Conservation (phyloP, 1,139 yeast genomes). For the Debaryomycetaceae sp. region DNA sequence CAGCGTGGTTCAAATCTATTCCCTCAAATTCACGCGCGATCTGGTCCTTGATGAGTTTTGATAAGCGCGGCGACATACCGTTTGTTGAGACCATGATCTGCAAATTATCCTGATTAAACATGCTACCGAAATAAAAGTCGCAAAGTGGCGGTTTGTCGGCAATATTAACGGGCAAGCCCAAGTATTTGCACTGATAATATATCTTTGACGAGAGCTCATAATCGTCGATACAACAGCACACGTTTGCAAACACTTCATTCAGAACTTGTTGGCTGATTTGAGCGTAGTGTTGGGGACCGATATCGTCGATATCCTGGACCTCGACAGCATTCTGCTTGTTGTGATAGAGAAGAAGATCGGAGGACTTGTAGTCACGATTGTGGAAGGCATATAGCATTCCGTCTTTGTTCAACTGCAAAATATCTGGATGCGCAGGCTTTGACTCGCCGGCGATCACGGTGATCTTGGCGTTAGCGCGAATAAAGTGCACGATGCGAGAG, state of each 20-base stretch:
- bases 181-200: slow-evolving; percentile 46
- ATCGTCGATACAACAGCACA: slow-evolving; percentile 70
- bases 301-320: slow-evolving; percentile 10
- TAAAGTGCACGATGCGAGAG: slow-evolving; percentile 54
- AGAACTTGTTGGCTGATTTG: slow-evolving; percentile 22
- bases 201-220: slow-evolving; percentile 49
- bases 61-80: slow-evolving; percentile 73
- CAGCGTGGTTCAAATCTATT: slow-evolving; percentile 43
- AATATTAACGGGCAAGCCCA: slow-evolving; percentile 60
- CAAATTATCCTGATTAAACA: slow-evolving; percentile 64
- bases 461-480: slow-evolving; percentile 59
- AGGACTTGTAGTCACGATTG: slow-evolving; percentile 28
- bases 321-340: slow-evolving; percentile 5
- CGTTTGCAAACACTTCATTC: slow-evolving; percentile 44
- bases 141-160: slow-evolving; percentile 80
- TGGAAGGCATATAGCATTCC: slow-evolving; percentile 35
- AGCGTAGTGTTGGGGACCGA: slow-evolving; percentile 17
- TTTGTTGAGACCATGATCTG: slow-evolving; percentile 80
- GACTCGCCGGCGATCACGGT: slow-evolving; percentile 52
- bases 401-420: slow-evolving; percentile 21
- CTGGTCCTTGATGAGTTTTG: slow-evolving; percentile 51
- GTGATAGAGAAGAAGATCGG: slow-evolving; percentile 43
- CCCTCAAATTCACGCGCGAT: slow-evolving; percentile 37
- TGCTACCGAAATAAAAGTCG: slow-evolving; percentile 80
- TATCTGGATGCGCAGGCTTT: slow-evolving; percentile 30